phyloP scores from a whole-genome alignment of 2,329 filamentous ascomycete species.

The Fusarium longipes region DNA sequence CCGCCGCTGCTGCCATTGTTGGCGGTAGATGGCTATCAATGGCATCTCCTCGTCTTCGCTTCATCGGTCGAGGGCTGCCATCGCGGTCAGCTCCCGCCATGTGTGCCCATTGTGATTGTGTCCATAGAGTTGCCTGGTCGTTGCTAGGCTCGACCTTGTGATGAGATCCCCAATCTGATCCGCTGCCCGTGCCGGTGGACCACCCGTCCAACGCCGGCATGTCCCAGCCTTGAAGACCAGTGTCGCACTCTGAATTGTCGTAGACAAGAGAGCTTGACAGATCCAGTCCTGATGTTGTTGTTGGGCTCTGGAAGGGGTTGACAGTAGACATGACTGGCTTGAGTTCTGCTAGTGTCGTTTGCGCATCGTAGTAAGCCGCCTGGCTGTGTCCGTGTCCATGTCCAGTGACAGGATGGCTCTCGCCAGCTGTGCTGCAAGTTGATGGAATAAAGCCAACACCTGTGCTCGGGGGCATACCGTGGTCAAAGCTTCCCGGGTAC shows the following conservation, averaged over 20 bases:
- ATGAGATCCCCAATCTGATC: conserved; percentile 50
- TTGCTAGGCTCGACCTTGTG: conserved; percentile 48
- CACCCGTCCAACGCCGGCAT: conserved; percentile 53
- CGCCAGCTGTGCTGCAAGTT: conserved; percentile 44
- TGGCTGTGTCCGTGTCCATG: conserved; percentile 43
- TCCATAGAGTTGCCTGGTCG: conserved; percentile 52
- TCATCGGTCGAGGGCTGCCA: conserved; percentile 52
- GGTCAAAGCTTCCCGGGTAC: conserved; percentile 60
- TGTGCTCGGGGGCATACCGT: conserved; percentile 47
- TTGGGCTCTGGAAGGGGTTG: conserved; percentile 47
- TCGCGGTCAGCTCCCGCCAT: conserved; percentile 50
- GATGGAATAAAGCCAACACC: conserved; percentile 50
- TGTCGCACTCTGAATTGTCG: conserved; percentile 49
- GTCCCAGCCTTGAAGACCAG: conserved; percentile 53
- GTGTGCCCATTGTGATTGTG: conserved; percentile 50
- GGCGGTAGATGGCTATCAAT: conserved; percentile 50
- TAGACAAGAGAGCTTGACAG: conserved; percentile 51
- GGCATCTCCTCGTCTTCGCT: conserved; percentile 52
- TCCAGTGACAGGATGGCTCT: conserved; percentile 39
- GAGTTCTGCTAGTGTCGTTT: conserved; percentile 49
- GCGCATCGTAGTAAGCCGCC: conserved; percentile 49
- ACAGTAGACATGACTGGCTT: conserved; percentile 50
- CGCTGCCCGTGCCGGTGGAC: conserved; percentile 45
- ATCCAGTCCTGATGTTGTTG: conserved; percentile 48
- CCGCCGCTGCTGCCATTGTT: conserved; percentile 43